A percentile compares a stretch with the other conserved stretches of the same genome.
Evolutionary conservation across 768 basidiomycete genomes (phyloP).

Genomic region (Aureoboletus auriporus): DNA sequence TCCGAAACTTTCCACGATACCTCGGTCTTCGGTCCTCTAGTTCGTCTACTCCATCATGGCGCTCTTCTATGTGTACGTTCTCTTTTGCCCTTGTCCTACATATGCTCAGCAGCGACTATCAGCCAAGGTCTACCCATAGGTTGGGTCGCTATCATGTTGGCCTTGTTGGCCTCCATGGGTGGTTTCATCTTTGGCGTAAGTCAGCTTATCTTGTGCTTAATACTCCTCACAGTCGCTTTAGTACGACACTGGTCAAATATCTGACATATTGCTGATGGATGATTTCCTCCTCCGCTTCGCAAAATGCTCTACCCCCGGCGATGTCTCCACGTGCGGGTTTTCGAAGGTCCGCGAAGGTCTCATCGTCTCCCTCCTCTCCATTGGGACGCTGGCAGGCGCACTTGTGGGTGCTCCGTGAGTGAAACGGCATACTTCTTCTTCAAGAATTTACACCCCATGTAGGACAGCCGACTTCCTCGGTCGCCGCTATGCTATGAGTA

Average conservation of each 20-base stretch:
- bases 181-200: slow-evolving; percentile 57
- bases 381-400: slow-evolving; percentile 65
- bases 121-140: slow-evolving; percentile 63
- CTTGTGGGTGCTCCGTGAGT: slow-evolving; percentile 59
- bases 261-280: slow-evolving; percentile 69
- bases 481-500: slow-evolving; percentile 60
- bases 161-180: slow-evolving; percentile 67
- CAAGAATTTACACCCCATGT: background rate
- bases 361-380: slow-evolving; percentile 66
- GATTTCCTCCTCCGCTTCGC: slow-evolving; percentile 67
- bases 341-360: slow-evolving; percentile 55
- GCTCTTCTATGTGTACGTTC: slow-evolving; percentile 16
- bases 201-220: background rate
- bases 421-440: background rate
- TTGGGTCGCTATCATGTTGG: slow-evolving; percentile 58
- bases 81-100: background rate
- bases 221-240: slow-evolving; percentile 15
- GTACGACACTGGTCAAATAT: slow-evolving; percentile 78
- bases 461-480: slow-evolving; percentile 65
- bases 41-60: background rate
- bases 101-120: background rate
- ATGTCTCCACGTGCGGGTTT: slow-evolving; percentile 46
- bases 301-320: slow-evolving; percentile 39
- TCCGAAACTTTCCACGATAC: too few relatives aligned
- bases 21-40: too few relatives aligned